These are phyloP conservation scores for Ramaria sp. DNA, from an alignment of 768 basidiomycete species.

Conservation along the genomic window DNA sequence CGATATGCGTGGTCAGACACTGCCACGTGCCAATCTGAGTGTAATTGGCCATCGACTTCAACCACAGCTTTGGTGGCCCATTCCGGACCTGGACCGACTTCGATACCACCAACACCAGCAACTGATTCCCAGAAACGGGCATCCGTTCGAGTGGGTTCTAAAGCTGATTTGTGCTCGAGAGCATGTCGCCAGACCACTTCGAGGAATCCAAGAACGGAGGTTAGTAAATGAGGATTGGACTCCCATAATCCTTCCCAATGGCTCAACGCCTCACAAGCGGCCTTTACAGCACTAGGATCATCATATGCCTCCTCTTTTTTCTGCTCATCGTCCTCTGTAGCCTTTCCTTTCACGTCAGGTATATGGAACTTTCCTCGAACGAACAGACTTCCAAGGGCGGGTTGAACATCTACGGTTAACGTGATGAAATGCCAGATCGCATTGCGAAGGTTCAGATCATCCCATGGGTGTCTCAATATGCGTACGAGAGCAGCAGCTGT, in stretches of 20 bases:
- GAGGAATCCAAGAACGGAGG: constrained; percentile 65
- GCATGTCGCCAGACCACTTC: constrained; percentile 73
- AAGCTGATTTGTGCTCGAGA: constrained; percentile 51
- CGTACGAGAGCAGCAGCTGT: constrained; percentile 56
- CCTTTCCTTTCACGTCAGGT: constrained; percentile 20
- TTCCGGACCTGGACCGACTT: constrained; percentile 66
- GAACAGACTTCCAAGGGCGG: constrained; percentile 71
- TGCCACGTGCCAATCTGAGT: constrained; percentile 47
- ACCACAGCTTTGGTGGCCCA: constrained; percentile 43
- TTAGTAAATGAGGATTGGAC: constrained; percentile 62
- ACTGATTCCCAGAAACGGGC: constrained; percentile 62
- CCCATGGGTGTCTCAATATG: constrained; percentile 70
- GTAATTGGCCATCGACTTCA: constrained; percentile 35
- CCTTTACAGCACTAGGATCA: constrained; percentile 46
- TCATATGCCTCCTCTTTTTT: constrained; percentile 16
- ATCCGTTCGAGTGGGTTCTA: constrained; percentile 47
- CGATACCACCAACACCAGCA: constrained; percentile 47
- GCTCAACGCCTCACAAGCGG: constrained; percentile 53
- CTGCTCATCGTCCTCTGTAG: constrained; percentile 18
- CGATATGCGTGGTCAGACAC: constrained; percentile 59
- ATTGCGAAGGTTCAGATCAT: constrained; percentile 59
- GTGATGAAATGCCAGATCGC: constrained; percentile 80
- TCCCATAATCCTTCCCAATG: constrained; percentile 73
- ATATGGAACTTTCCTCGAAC: constrained; percentile 61
- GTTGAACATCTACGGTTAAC: constrained; percentile 74